Evolutionary conservation across 495 filamentous ascomycete genomes (phyloP).

Genomic region (Hypoxylon rickii): DNA sequence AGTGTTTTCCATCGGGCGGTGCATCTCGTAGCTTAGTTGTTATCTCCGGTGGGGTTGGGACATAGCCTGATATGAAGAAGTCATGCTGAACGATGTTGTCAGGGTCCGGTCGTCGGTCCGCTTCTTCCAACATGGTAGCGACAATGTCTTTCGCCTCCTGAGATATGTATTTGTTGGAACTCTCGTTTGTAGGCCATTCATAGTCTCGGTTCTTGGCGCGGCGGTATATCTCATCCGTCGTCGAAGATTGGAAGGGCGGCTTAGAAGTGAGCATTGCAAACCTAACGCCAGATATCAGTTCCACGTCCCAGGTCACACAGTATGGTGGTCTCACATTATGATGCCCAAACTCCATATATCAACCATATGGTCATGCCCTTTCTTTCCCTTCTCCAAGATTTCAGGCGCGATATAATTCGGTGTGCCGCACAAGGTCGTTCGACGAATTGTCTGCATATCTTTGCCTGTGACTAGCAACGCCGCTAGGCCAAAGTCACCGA

Average conservation of each 20-base stretch:
- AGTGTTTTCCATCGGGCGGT: constrained; percentile 49
- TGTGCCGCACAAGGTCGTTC: constrained; percentile 93
- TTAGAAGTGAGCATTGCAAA: constrained; percentile 91
- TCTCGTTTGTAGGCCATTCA: constrained; percentile 69
- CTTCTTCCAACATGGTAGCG: constrained; percentile 71
- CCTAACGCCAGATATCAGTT: constrained; percentile 45
- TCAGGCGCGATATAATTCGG: constrained; percentile 99
- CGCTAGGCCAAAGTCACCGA: constrained; percentile 97
- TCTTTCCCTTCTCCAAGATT: constrained; percentile 83
- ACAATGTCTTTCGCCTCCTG: constrained; percentile 78
- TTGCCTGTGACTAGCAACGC: constrained; percentile 85
- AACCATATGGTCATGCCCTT: constrained; percentile 85
- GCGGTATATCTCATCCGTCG: constrained; percentile 83
- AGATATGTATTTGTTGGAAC: constrained; percentile 55
- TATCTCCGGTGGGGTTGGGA: constrained; percentile 57
- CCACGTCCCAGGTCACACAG: not conserved
- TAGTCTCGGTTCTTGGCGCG: constrained; percentile 73
- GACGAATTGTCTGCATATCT: constrained; percentile 73
- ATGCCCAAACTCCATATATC: constrained; percentile 97
- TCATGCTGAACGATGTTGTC: constrained; percentile 81
- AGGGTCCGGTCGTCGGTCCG: constrained; percentile 73
- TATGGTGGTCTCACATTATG: constrained; percentile 70
- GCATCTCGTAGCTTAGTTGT: constrained; percentile 53
- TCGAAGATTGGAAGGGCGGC: constrained; percentile 85
- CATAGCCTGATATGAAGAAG: constrained; percentile 72